Evolutionary conservation across 2,329 filamentous ascomycete species (phyloP).

Genomic region (Cryphonectria parasitica): DNA sequence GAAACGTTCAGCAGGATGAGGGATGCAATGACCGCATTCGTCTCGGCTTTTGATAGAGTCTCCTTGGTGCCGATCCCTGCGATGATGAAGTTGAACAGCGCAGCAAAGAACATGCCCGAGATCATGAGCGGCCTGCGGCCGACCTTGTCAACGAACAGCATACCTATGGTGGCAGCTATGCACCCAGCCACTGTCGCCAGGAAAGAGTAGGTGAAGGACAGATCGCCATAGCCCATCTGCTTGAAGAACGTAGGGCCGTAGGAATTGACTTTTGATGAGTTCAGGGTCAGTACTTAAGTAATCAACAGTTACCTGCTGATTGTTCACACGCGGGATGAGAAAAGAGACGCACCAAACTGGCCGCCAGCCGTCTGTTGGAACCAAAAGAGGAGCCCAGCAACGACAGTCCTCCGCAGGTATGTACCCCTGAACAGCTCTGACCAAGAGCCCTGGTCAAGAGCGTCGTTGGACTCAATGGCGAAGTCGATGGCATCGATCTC

Average conservation of each 20-base stretch:
- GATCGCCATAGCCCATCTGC: constrained; percentile 11
- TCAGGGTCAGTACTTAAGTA: background rate
- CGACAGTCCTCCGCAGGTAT: constrained; percentile 17
- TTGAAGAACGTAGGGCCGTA: constrained; percentile 20
- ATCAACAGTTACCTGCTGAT: background rate
- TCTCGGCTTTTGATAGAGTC: constrained; percentile 6
- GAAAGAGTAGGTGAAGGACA: constrained; percentile 23
- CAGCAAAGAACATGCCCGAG: constrained; percentile 13
- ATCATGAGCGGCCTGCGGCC: constrained; percentile 24
- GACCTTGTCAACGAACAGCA: constrained; percentile 17
- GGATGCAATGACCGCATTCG: constrained; percentile 17
- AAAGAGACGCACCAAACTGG: constrained; percentile 5
- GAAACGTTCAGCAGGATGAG: constrained; percentile 20
- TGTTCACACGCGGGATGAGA: background rate
- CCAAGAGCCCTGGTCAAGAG: constrained; percentile 12
- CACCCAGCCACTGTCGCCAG: constrained; percentile 9
- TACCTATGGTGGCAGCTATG: constrained; percentile 8
- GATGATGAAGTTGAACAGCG: constrained; percentile 20
- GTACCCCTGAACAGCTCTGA: constrained; percentile 12
- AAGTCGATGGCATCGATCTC: constrained; percentile 17
- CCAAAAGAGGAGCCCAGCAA: constrained; percentile 9
- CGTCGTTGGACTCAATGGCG: constrained; percentile 4
- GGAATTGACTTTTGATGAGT: constrained; percentile 7
- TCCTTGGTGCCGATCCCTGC: constrained; percentile 18
- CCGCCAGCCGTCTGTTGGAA: constrained; percentile 19